Base-by-base conservation (phyloP, 345 rosid species). In the Microthlaspi erraticum region DNA sequence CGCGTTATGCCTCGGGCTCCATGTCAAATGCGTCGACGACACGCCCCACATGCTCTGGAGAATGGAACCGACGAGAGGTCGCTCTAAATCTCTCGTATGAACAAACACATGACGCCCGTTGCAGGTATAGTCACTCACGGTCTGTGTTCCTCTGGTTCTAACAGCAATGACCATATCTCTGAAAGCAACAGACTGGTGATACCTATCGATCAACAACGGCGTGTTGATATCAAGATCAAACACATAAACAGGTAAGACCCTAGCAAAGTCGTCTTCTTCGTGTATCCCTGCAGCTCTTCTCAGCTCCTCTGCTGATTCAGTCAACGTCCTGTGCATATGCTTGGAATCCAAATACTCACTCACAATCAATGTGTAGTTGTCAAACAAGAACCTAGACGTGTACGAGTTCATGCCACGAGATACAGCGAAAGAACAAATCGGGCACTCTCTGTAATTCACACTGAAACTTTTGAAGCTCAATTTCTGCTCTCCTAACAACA, bases 1-100 rank as follows among this genome's bases (percentile, higher is more conserved):
- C 33, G 77, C 69, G 74, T 94, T 91, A 72, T 88, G 98, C 29
- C 82, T 80, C 2, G 97, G 81, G 60, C 98, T 94, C 99, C 99
- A 94, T 5, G 70, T 76, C 77, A 91, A 57, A 79, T 94, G 99
- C 20, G 98, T 94, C 0, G 99, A 90, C 1, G 99, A 86, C 18
- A 91, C 96, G 58, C 99, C 99, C 99, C 99, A 94, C 97, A 94
- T 91, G 32, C 99, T 94, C 81, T 94, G 99, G 8, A 94, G 81
- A 60, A 94, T 85, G 0, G 97, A 94, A 73, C 99, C 98, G 7
- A 91, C 93, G 18, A 94, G 73, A 0, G 99, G 88, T 63, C 97
- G 83, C 67, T 88, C 96, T 12, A 94, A 85, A 45, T 91, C 92
- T 79, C 96, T 84, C 0, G 93, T 84, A 62, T 81, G 96, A 0